Base-by-base conservation (phyloP, 2,329 filamentous ascomycete genomes). In the Cladophialophora chaetospira region DNA sequence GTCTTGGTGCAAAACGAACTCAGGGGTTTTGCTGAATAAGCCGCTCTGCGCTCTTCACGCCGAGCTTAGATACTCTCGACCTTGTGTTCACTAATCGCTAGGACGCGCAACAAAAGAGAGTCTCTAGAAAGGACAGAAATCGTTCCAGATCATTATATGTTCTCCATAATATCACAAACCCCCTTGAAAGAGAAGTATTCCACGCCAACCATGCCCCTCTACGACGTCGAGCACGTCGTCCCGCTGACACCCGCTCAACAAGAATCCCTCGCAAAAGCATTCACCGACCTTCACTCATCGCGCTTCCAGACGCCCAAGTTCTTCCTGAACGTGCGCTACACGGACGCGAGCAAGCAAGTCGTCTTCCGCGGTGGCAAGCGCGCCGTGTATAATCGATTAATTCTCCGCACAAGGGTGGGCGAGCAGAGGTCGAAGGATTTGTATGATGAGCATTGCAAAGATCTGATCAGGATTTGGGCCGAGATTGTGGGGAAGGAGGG, bases 311-410 rank as follows among this genome's bases (percentile, higher is more conserved):
- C 55, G 21, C 58, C 55, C 28, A 31, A 21, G 25, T 43, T 36
- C 17, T 58, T 61, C 52, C 26, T 61, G 33, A 58, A 61, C 38
- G 58, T 61, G 8, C 52, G 58, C 9, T 61, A 55, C 43, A 55
- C 58, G 23, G 55, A 58, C 42, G 47, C 28, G n/a, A 43, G 46
- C 25, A 15, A 10, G 8, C 55, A 58, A 36, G 51, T 52, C 5
- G 55, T 61, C 5, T 58, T 57, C 43, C 58, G 58, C 13, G 52
- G 51, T 36, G 58, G 58, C 17, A 26, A 26, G 23, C 11, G 51
- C 19, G 58, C 31, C 19, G 28, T 47, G n/a, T 61, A 61, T 26
- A 61, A 58, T 17, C 42, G 58, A 8, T 19, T 61, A 21, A 53
- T 61, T 10, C 26, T 61, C 29, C 50, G 58, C 1, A 61, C 58